Evolutionary conservation across 2,329 filamentous ascomycete genomes (phyloP).

Genomic region (Colletotrichum sansevieriae): DNA sequence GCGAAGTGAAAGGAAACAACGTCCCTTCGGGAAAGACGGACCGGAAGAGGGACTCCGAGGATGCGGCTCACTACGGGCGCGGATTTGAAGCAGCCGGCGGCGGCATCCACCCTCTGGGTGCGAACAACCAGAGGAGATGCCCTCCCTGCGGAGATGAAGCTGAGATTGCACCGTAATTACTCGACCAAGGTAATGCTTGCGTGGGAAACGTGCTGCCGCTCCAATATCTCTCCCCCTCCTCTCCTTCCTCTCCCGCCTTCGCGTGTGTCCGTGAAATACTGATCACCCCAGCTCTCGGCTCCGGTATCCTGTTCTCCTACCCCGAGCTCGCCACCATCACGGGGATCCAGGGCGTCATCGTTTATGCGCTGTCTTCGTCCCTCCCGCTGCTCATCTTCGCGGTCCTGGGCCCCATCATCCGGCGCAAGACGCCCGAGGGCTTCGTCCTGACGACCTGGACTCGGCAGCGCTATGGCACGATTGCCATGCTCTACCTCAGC

Average conservation of each 20-base stretch:
- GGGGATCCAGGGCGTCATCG: slow-evolving; percentile 81
- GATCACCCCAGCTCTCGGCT: slow-evolving; percentile 78
- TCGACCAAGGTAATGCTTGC: slow-evolving; percentile 99
- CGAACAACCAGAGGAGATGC: slow-evolving; percentile 54
- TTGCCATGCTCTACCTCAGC: slow-evolving; percentile 80
- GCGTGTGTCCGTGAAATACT: slow-evolving; percentile 50
- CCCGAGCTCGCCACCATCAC: slow-evolving; percentile 84
- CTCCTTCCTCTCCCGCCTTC: slow-evolving; percentile 24
- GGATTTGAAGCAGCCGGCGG: slow-evolving; percentile 64
- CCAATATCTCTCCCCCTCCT: slow-evolving; percentile 57
- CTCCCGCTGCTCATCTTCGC: slow-evolving; percentile 82
- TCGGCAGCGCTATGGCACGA: slow-evolving; percentile 79
- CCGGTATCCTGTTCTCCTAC: slow-evolving; percentile 86
- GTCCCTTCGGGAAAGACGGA: background rate
- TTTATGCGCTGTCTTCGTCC: slow-evolving; percentile 80
- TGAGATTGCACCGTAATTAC: slow-evolving; percentile 96
- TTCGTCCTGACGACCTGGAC: slow-evolving; percentile 91
- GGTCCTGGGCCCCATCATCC: slow-evolving; percentile 80
- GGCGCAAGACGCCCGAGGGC: slow-evolving; percentile 83
- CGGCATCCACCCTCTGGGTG: slow-evolving; percentile 64
- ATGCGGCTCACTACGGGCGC: slow-evolving; percentile 90
- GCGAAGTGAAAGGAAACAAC: background rate
- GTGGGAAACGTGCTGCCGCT: slow-evolving; percentile 98
- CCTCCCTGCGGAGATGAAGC: slow-evolving; percentile 70
- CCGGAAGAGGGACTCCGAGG: slow-evolving; percentile 46